phyloP scores from a whole-genome alignment of 768 basidiomycete genomes.

The Gloeophyllum trabeum region DNA sequence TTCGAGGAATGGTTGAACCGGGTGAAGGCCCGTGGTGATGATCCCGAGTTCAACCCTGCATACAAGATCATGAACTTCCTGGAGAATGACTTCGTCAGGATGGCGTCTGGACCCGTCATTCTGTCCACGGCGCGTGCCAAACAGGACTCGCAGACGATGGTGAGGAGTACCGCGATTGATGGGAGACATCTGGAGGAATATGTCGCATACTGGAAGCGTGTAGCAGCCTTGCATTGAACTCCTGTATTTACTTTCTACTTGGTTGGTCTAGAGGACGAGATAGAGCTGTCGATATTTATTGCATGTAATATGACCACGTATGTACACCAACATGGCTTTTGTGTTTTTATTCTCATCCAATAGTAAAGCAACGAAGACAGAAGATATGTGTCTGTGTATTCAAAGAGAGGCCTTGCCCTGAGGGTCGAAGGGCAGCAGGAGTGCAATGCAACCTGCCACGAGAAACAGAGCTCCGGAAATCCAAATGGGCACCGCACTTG shows the following conservation, averaged over 20 bases:
- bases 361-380: too few relatives aligned
- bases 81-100: slow-evolving; percentile 20
- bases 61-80: slow-evolving; percentile 20
- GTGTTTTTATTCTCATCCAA: too few relatives aligned
- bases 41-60: slow-evolving; percentile 14
- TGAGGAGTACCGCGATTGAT: slow-evolving; percentile 18
- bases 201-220: slow-evolving; percentile 19
- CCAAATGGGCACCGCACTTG: slow-evolving; percentile 42
- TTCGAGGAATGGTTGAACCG: slow-evolving; percentile 19
- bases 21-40: slow-evolving; percentile 17
- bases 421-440: slow-evolving; percentile 46
- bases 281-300: too few relatives aligned
- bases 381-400: too few relatives aligned
- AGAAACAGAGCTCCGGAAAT: slow-evolving; percentile 43
- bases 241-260: too few relatives aligned
- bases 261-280: too few relatives aligned
- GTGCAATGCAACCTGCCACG: slow-evolving; percentile 31
- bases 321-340: too few relatives aligned
- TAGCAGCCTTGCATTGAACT: slow-evolving; percentile 5
- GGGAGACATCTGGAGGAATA: slow-evolving; percentile 20
- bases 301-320: too few relatives aligned
- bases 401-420: slow-evolving; percentile 42
- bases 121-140: slow-evolving; percentile 17
- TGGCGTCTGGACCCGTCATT: slow-evolving; percentile 21
- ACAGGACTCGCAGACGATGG: slow-evolving; percentile 19